phyloP scores from a whole-genome alignment of 2,329 filamentous ascomycete species.

The Botrytis byssoidea region DNA sequence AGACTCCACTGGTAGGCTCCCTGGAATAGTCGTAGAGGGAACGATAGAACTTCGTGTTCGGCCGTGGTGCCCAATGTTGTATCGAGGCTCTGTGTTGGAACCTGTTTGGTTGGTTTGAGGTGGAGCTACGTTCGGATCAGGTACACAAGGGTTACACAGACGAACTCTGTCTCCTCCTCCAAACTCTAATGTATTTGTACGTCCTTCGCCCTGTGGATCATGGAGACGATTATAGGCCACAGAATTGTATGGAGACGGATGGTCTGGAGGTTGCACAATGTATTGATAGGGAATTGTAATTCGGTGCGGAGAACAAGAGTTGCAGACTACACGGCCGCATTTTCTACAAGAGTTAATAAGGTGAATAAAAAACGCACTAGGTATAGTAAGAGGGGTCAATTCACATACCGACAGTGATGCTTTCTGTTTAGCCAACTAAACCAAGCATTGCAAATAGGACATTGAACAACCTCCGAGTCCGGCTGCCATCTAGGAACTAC shows the following conservation, averaged over 20 bases:
- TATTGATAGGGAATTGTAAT: constrained; percentile 94
- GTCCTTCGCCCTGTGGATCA: constrained; percentile 28
- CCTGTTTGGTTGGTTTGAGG: constrained; percentile 39
- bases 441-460: constrained; percentile 76
- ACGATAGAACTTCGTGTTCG: constrained; percentile 19
- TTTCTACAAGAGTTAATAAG: constrained; percentile 53
- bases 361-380: not conserved
- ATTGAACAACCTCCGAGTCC: constrained; percentile 76
- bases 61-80: constrained; percentile 23
- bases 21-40: not conserved
- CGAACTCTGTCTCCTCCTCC: constrained; percentile 67
- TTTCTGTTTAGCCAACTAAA: constrained; percentile 77
- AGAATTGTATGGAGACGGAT: constrained; percentile 28
- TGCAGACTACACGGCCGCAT: constrained; percentile 90
- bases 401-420: constrained; percentile 79
- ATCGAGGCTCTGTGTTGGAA: constrained; percentile 18
- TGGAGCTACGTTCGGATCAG: constrained; percentile 63
- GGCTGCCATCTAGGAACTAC: constrained; percentile 81
- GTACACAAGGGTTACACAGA: constrained; percentile 71
- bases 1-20: constrained; percentile 15
- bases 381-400: not conserved
- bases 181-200: constrained; percentile 39
- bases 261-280: constrained; percentile 72
- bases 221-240: constrained; percentile 22
- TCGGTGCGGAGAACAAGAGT: constrained; percentile 84